Percentiles rank a stretch among this genome's conserved stretches.
phyloP scores from a whole-genome alignment of 768 basidiomycete genomes.

The Boletus rufocinnamomeus region DNA sequence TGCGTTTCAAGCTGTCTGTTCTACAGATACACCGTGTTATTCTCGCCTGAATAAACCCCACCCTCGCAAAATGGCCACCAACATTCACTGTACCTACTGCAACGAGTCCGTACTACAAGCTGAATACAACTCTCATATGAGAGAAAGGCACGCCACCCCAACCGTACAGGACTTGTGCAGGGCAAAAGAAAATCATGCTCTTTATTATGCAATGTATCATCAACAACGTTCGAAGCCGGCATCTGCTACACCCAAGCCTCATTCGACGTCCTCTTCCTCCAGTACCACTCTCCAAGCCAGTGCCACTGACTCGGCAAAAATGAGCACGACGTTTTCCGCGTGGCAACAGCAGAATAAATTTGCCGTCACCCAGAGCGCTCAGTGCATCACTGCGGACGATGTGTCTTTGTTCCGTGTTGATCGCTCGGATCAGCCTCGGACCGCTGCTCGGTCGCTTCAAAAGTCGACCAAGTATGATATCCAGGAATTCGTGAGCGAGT shows the following conservation, averaged over 20 bases:
- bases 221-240: background rate
- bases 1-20: background rate
- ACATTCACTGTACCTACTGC: slow-evolving; percentile 20
- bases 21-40: background rate
- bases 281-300: slow-evolving; percentile 1
- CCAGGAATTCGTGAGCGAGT: slow-evolving; percentile 20
- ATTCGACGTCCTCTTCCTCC: slow-evolving; percentile 1
- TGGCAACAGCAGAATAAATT: slow-evolving; percentile 22
- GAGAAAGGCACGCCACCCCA: slow-evolving; percentile 13
- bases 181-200: slow-evolving; percentile 5
- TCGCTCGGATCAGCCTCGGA: slow-evolving; percentile 28
- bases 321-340: slow-evolving; percentile 22
- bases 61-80: slow-evolving; percentile 4
- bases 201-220: background rate
- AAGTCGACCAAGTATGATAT: slow-evolving; percentile 27
- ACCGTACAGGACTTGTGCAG: slow-evolving; percentile 11
- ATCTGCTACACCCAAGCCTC: background rate
- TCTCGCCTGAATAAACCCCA: background rate
- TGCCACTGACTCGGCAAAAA: background rate
- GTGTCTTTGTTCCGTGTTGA: slow-evolving; percentile 26
- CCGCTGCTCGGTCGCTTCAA: slow-evolving; percentile 19
- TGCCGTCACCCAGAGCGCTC: slow-evolving; percentile 5
- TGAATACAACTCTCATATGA: slow-evolving; percentile 13
- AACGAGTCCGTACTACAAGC: slow-evolving; percentile 2
- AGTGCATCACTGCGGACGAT: slow-evolving; percentile 27